A percentile compares a stretch with the other conserved stretches of the same genome.
Conservation (phyloP, 257 asterid species). For the Rubia yunnanensis region DNA sequence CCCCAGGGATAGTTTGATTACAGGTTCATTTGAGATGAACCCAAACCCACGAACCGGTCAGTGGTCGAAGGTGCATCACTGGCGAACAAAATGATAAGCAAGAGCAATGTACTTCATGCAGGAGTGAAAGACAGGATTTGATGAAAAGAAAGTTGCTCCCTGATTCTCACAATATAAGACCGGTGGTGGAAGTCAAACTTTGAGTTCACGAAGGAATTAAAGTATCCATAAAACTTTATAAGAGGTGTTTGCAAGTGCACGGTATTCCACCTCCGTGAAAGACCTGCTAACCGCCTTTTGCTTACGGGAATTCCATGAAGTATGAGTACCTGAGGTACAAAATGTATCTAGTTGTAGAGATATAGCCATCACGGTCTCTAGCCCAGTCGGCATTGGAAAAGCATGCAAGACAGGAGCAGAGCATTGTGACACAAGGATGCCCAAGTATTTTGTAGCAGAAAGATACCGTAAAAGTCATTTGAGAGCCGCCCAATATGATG, state of each 20-base stretch:
- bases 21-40: too few relatives aligned
- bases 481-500: background rate
- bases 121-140: background rate
- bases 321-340: background rate
- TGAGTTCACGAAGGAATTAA: background rate
- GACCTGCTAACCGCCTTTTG: background rate
- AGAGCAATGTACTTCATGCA: background rate
- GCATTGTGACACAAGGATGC: too few relatives aligned
- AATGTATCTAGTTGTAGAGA: background rate
- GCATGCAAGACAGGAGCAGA: background rate
- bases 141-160: background rate
- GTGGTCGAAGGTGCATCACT: too few relatives aligned
- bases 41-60: too few relatives aligned
- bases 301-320: background rate
- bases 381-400: background rate
- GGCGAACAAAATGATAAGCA: background rate
- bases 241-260: background rate
- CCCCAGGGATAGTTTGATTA: too few relatives aligned
- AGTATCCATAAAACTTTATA: background rate
- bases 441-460: background rate
- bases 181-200: background rate
- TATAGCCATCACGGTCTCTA: background rate
- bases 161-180: background rate
- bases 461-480: background rate
- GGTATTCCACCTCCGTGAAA: background rate